Evolutionary conservation across 2,329 filamentous ascomycete species (phyloP).

Genomic region (Xylaria sp.): DNA sequence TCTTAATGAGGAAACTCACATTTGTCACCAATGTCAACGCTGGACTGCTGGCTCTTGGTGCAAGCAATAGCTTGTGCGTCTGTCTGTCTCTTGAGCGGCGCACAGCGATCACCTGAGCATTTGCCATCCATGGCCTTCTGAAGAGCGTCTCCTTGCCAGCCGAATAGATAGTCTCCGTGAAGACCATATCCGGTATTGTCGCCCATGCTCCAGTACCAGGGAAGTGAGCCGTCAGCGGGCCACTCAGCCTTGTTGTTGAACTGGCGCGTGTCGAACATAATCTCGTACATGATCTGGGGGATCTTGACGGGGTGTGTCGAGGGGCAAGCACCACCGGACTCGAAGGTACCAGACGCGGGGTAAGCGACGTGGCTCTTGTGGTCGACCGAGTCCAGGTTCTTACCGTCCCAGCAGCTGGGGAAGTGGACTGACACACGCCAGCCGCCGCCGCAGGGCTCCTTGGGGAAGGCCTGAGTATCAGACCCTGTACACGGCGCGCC

Average conservation of each 20-base stretch:
- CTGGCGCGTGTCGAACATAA: constrained; percentile 53
- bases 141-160: constrained; percentile 53
- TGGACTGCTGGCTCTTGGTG: constrained; percentile 44
- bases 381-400: constrained; percentile 49
- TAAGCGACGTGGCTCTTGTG: constrained; percentile 49
- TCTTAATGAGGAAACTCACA: constrained; percentile 29
- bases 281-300: constrained; percentile 56
- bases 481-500: constrained; percentile 48
- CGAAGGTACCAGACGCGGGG: constrained; percentile 46
- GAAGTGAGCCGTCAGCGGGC: constrained; percentile 50
- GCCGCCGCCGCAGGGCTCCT: constrained; percentile 43
- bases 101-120: constrained; percentile 50
- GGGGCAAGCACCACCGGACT: constrained; percentile 46
- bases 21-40: constrained; percentile 43
- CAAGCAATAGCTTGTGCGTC: constrained; percentile 47
- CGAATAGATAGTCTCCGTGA: constrained; percentile 53
- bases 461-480: constrained; percentile 47
- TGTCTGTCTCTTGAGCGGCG: constrained; percentile 47
- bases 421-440: constrained; percentile 48
- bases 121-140: constrained; percentile 50
- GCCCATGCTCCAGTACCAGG: constrained; percentile 49
- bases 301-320: constrained; percentile 48
- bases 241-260: constrained; percentile 51
- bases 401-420: constrained; percentile 50
- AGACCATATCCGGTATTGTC: constrained; percentile 44